These are phyloP conservation scores for Lolium perenne DNA, from an alignment of 176 grass and related monocot species.

Conservation along the genomic window DNA sequence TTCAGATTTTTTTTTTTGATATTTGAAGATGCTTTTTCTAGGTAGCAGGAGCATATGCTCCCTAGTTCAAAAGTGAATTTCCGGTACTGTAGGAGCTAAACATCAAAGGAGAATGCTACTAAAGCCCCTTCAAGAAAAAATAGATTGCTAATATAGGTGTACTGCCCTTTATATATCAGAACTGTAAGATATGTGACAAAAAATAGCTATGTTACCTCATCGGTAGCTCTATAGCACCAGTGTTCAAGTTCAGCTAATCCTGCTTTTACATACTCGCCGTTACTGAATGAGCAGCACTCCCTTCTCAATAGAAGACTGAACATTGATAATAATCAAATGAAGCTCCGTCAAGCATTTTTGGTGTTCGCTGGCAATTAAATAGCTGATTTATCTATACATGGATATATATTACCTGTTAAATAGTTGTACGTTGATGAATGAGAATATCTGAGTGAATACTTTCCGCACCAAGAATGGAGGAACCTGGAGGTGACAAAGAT, in stretches of 20 bases:
- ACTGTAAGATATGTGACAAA: conserved; percentile 27
- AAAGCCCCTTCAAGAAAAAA: conserved; percentile 4
- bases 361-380: conserved; percentile 15
- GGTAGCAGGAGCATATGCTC: too few relatives aligned
- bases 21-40: too few relatives aligned
- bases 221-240: conserved; percentile 95
- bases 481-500: conserved; percentile 58
- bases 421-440: conserved; percentile 96
- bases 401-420: conserved; percentile 87
- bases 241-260: conserved; percentile 98
- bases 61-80: too few relatives aligned
- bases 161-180: conserved; percentile 21
- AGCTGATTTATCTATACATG: conserved; percentile 14
- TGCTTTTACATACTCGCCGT: conserved; percentile 96
- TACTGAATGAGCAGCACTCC: conserved; percentile 98
- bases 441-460: conserved; percentile 99
- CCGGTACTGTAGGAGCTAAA: conserved; percentile 1
- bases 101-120: background rate
- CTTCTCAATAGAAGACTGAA: conserved; percentile 93
- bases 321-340: conserved; percentile 38
- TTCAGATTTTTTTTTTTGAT: too few relatives aligned
- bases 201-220: conserved; percentile 72
- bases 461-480: conserved; percentile 99
- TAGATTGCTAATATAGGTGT: conserved; percentile 27
- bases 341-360: conserved; percentile 31